Conservation (phyloP, 2,329 filamentous ascomycete species). For the Alternaria sp. region DNA sequence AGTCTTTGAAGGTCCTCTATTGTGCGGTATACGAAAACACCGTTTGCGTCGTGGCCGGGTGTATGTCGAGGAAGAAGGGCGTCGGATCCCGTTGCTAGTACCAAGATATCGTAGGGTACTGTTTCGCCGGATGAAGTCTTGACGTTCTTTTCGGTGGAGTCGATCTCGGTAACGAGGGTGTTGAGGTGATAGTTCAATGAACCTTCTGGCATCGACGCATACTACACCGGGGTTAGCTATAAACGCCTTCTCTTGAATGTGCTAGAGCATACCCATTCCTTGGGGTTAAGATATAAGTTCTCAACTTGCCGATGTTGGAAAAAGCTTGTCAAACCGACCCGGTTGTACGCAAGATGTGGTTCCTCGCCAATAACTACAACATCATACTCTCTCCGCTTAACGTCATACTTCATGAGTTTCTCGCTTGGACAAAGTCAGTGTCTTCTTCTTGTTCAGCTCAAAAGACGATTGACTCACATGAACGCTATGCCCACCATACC, state of each 20-base stretch:
- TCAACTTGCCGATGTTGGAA: slow-evolving; percentile 87
- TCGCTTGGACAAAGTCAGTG: slow-evolving; percentile 65
- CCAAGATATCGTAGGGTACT: slow-evolving; percentile 79
- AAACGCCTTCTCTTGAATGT: neutral
- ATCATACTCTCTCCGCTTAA: slow-evolving; percentile 76
- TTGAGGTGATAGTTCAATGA: slow-evolving; percentile 79
- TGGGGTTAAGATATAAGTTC: slow-evolving; percentile 85
- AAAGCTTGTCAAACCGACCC: slow-evolving; percentile 87
- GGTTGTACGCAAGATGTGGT: slow-evolving; percentile 86
- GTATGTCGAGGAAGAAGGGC: slow-evolving; percentile 77
- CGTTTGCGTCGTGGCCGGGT: slow-evolving; percentile 79
- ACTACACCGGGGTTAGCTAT: slow-evolving; percentile 56
- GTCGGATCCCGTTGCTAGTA: slow-evolving; percentile 87
- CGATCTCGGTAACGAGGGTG: slow-evolving; percentile 74
- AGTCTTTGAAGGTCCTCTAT: slow-evolving; percentile 82
- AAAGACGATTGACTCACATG: slow-evolving; percentile 68
- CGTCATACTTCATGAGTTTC: slow-evolving; percentile 86
- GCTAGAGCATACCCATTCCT: slow-evolving; percentile 71
- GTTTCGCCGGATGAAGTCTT: slow-evolving; percentile 73
- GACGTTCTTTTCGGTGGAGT: slow-evolving; percentile 70
- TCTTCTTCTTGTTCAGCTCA: neutral
- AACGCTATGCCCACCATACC: slow-evolving; percentile 93
- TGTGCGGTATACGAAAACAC: slow-evolving; percentile 88
- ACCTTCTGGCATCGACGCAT: slow-evolving; percentile 70
- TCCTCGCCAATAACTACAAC: slow-evolving; percentile 89